phyloP scores from a whole-genome alignment of 805 yeast genomes.

The Saccharomycopsis microspora region DNA sequence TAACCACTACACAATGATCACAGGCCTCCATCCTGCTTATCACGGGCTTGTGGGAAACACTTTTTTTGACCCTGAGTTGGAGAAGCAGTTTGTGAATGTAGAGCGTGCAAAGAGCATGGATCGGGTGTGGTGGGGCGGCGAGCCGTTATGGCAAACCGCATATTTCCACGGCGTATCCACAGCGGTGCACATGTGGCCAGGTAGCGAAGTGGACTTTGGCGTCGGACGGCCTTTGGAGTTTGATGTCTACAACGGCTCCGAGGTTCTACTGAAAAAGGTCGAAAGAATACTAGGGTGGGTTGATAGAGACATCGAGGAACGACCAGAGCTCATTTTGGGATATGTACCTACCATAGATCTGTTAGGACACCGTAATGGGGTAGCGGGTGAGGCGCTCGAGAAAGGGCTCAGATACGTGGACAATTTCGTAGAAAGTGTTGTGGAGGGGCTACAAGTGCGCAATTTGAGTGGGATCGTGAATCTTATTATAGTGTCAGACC shows the following conservation, averaged over 20 bases:
- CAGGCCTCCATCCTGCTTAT: conserved; percentile 72
- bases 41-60: conserved; percentile 86
- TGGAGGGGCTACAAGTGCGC: conserved; percentile 36
- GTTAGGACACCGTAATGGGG: conserved; percentile 65
- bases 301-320: conserved; percentile 37
- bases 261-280: conserved; percentile 43
- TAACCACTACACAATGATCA: conserved; percentile 83
- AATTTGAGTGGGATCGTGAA: conserved; percentile 59
- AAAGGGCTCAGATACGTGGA: conserved; percentile 56
- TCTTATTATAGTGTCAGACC: conserved; percentile 74
- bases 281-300: conserved; percentile 56
- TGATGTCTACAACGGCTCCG: conserved; percentile 57
- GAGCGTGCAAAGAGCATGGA: conserved; percentile 40
- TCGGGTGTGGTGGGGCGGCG: conserved; percentile 81
- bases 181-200: conserved; percentile 97
- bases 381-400: conserved; percentile 45
- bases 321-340: conserved; percentile 71
- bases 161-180: conserved; percentile 44
- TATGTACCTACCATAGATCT: conserved; percentile 78
- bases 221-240: conserved; percentile 38
- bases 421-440: conserved; percentile 39
- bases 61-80: conserved; percentile 50
- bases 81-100: conserved; percentile 52
- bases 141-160: conserved; percentile 81
- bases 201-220: conserved; percentile 61